phyloP scores from a whole-genome alignment of 2,329 filamentous ascomycete genomes.

The Neocatenulostroma microsporum region DNA sequence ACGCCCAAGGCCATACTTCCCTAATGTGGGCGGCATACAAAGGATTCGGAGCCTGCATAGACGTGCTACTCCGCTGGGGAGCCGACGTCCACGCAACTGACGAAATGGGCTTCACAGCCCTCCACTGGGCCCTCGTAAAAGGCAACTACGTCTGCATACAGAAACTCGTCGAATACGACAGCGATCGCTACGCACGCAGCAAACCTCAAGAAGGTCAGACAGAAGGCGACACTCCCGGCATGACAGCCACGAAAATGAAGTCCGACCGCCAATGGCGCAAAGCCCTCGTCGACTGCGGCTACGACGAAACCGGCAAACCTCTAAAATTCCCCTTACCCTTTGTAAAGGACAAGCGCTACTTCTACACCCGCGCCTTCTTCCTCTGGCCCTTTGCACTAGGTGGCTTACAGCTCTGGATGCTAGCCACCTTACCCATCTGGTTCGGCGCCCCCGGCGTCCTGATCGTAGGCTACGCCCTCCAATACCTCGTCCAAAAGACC shows the following conservation, averaged over 20 bases:
- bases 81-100: constrained; percentile 86
- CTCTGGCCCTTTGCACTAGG: constrained; percentile 77
- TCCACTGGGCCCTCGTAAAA: constrained; percentile 96
- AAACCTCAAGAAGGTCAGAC: constrained; percentile 33
- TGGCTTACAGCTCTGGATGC: constrained; percentile 60
- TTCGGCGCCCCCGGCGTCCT: constrained; percentile 65
- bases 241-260: constrained; percentile 85
- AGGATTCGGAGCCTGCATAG: constrained; percentile 84
- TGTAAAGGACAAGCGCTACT: constrained; percentile 67
- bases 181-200: constrained; percentile 86
- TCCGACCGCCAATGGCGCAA: constrained; percentile 73
- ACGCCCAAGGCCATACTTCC: constrained; percentile 83
- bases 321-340: constrained; percentile 66
- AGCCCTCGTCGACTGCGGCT: constrained; percentile 76
- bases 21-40: constrained; percentile 99
- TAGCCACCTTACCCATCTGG: constrained; percentile 67
- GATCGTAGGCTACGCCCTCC: constrained; percentile 59
- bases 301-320: constrained; percentile 67
- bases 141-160: constrained; percentile 82
- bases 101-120: constrained; percentile 84
- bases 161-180: constrained; percentile 91
- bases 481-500: constrained; percentile 69
- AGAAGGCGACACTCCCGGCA: constrained; percentile 80
- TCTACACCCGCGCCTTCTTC: constrained; percentile 82
- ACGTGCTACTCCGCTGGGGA: constrained; percentile 88